Evolutionary conservation across 2,329 filamentous ascomycete genomes (phyloP).

Genomic region (Sclerotinia nivalis): DNA sequence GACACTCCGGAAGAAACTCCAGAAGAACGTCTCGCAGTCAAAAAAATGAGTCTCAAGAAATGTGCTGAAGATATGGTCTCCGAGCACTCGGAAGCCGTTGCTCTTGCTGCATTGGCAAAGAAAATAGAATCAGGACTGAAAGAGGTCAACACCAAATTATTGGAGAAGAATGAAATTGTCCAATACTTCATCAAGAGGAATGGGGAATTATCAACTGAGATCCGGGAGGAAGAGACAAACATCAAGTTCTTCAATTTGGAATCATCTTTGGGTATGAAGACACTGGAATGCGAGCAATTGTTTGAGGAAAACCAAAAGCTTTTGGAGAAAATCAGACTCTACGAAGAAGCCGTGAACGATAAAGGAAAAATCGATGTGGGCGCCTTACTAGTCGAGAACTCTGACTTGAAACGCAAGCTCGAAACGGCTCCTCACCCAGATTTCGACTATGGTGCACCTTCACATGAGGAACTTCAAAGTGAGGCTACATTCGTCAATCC

Average conservation of each 20-base stretch:
- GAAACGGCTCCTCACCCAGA: slow-evolving; percentile 6
- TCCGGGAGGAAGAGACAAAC: slow-evolving; percentile 18
- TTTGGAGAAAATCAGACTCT: slow-evolving; percentile 16
- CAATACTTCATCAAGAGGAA: slow-evolving; percentile 22
- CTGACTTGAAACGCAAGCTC: slow-evolving; percentile 19
- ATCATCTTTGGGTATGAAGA: slow-evolving; percentile 20
- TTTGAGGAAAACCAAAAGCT: slow-evolving; percentile 19
- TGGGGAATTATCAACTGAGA: slow-evolving; percentile 16
- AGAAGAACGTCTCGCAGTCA: slow-evolving; percentile 18
- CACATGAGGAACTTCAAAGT: slow-evolving; percentile 19
- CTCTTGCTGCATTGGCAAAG: slow-evolving; percentile 19
- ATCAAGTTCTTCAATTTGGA: slow-evolving; percentile 20
- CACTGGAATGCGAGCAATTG: slow-evolving; percentile 19
- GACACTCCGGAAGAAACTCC: slow-evolving; percentile 1
- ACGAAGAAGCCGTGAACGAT: slow-evolving; percentile 23
- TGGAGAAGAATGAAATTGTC: slow-evolving; percentile 24
- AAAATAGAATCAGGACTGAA: slow-evolving; percentile 22
- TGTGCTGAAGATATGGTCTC: slow-evolving; percentile 21
- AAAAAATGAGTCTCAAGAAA: slow-evolving; percentile 18
- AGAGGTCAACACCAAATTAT: slow-evolving; percentile 19
- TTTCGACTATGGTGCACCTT: slow-evolving; percentile 12
- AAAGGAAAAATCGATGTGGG: slow-evolving; percentile 24
- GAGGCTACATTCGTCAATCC: slow-evolving; percentile 18
- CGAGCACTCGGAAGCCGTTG: slow-evolving; percentile 21
- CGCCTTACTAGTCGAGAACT: slow-evolving; percentile 21